Conservation (phyloP, 2,329 filamentous ascomycete species). For the Claviceps maximensis region DNA sequence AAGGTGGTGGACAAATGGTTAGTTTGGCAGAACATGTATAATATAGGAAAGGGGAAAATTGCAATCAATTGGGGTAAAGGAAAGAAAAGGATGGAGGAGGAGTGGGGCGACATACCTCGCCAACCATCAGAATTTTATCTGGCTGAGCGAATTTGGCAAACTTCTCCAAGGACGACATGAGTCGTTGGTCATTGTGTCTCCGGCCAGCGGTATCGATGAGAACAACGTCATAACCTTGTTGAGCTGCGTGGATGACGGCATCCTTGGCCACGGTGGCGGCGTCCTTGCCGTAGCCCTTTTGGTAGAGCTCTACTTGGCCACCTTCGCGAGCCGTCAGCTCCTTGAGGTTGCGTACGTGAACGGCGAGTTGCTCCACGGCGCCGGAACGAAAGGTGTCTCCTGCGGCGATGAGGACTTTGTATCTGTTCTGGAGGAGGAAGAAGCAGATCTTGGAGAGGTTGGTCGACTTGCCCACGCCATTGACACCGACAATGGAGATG, state of each 20-base stretch:
- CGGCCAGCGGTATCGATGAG: conserved; percentile 93
- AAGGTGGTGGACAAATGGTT: background rate
- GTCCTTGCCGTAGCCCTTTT: conserved; percentile 96
- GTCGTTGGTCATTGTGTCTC: conserved; percentile 84
- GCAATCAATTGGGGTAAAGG: too few species aligned
- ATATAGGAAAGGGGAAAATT: background rate
- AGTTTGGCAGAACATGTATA: background rate
- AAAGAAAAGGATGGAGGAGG: background rate
- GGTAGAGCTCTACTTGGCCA: conserved; percentile 78
- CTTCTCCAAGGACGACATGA: conserved; percentile 95
- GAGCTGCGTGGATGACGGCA: conserved; percentile 67
- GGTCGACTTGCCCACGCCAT: conserved; percentile 95
- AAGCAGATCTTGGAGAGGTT: conserved; percentile 97
- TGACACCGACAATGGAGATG: conserved; percentile 95
- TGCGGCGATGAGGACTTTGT: conserved; percentile 84
- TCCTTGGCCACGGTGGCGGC: conserved; percentile 92
- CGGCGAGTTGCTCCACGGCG: conserved; percentile 90
- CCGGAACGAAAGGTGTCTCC: conserved; percentile 96
- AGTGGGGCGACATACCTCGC: conserved; percentile 27
- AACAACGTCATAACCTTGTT: conserved; percentile 77
- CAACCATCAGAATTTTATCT: conserved; percentile 97
- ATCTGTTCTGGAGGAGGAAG: conserved; percentile 94
- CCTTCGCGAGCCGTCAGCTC: conserved; percentile 78
- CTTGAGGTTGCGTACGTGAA: conserved; percentile 86
- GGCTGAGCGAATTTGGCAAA: conserved; percentile 93